Percentiles rank a stretch among this genome's conserved stretches.
Conservation (phyloP, 345 rosid genomes). For the Dipteronia dyeriana region DNA sequence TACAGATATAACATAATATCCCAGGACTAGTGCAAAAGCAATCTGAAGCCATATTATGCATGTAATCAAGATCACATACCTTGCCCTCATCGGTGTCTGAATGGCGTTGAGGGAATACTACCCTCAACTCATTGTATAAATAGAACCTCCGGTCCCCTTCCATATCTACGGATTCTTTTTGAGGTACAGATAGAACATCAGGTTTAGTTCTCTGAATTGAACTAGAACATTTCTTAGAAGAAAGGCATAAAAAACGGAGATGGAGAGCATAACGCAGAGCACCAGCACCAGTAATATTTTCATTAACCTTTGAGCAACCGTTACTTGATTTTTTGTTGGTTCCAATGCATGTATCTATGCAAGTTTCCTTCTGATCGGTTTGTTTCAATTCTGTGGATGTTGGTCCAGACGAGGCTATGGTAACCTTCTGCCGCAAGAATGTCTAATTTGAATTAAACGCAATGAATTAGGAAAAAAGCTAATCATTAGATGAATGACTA, state of each 20-base stretch:
- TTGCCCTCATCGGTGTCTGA: constrained; percentile 95
- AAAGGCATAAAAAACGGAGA: constrained; percentile 78
- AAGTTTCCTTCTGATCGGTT: constrained; percentile 27
- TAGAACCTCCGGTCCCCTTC: constrained; percentile 74
- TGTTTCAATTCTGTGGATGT: constrained; percentile 39
- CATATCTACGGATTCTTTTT: constrained; percentile 36
- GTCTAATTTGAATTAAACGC: constrained; percentile 52
- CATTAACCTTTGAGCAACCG: constrained; percentile 55
- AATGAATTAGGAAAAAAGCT: background rate
- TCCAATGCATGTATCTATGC: constrained; percentile 25
- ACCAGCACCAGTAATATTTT: constrained; percentile 52
- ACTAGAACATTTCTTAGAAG: constrained; percentile 57
- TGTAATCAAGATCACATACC: constrained; percentile 48
- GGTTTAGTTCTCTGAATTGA: constrained; percentile 50
- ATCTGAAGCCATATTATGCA: background rate
- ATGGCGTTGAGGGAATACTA: constrained; percentile 93
- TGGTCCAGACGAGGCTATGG: constrained; percentile 59
- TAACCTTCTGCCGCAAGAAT: constrained; percentile 87
- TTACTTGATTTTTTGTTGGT: constrained; percentile 30
- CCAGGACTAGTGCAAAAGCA: background rate
- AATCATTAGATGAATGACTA: constrained; percentile 15
- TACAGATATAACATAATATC: background rate
- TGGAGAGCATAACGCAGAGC: constrained; percentile 90
- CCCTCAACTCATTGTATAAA: constrained; percentile 82
- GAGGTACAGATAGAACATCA: constrained; percentile 37